These are phyloP conservation scores for Euryodendron excelsum DNA, from an alignment of 148 eudicot species.

Conservation along the genomic window DNA sequence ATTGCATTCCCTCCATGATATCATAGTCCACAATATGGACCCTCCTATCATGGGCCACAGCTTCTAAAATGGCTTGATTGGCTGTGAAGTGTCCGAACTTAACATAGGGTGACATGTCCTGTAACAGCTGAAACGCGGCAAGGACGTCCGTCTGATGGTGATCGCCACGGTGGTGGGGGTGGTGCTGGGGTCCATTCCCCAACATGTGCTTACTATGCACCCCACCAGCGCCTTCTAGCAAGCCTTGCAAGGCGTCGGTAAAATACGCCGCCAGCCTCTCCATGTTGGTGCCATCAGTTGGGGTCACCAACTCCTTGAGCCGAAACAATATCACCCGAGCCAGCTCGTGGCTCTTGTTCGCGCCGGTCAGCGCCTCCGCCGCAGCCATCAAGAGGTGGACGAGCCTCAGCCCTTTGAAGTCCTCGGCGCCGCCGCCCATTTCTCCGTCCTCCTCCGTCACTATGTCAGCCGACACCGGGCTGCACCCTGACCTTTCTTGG, in stretches of 20 bases:
- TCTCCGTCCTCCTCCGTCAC: too few relatives aligned
- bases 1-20: constrained; percentile 59
- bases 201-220: not conserved
- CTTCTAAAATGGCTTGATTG: constrained; percentile 53
- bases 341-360: constrained; percentile 35
- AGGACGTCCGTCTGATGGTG: constrained; percentile 31
- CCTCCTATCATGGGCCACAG: constrained; percentile 40
- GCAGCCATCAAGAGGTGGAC: constrained; percentile 56
- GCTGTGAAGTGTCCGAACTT: constrained; percentile 60
- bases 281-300: constrained; percentile 45
- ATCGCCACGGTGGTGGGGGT: too few relatives aligned
- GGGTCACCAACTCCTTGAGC: constrained; percentile 56
- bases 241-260: constrained; percentile 37
- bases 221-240: constrained; percentile 2
- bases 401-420: constrained; percentile 39
- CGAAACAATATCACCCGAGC: constrained; percentile 63
- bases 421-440: constrained; percentile 7
- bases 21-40: constrained; percentile 54
- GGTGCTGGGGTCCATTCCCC: not conserved
- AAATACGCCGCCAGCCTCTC: constrained; percentile 49
- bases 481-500: too few relatives aligned
- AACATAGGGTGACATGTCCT: constrained; percentile 54
- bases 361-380: constrained; percentile 45
- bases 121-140: constrained; percentile 49
- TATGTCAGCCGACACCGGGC: too few relatives aligned